Evolutionary conservation across 495 filamentous ascomycete species (phyloP), one percentile per base, ranked within the genome.

Genomic region (Opeltia flavorubescens): DNA sequence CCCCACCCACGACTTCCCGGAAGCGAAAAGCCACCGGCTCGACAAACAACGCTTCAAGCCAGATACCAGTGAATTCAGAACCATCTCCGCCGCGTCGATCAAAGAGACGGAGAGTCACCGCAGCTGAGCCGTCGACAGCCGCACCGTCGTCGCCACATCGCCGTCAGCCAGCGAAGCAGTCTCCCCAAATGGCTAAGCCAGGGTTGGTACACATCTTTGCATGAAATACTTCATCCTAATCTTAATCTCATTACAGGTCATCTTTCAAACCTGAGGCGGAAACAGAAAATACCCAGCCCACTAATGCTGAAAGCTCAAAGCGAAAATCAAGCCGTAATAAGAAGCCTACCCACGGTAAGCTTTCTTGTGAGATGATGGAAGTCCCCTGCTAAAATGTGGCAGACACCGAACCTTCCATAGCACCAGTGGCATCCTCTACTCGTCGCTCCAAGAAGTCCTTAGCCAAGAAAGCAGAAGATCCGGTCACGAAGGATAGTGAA

Each of bases 141-240:
- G 51, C 66, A 48, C 52, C 69, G 50, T 56, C 67, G 49, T 47
- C 62, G 50, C 54, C 74, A 48, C 21, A 21, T 21, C 77, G 78
- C 46, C 78, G 74, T 55, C 71, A 64, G 63, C 73, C 75, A 65
- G 67, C 75, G 59, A 79, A 83, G 66, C 67, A 72, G 60, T 59
- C 77, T 43, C 66, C 72, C 65, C 73, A 70, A 58, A 91, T 89
- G 88, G 87, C 87, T 66, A 84, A 81, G 69, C 76, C 83, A 60
- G 80, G 77, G 86, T 91, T 67, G 46, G 75, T 68, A 27, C 24
- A 40, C n/a, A 1, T 36, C 21, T 30, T 48, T 4, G 41, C 20
- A 8, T 5, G 7, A 44, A 4, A 23, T 21, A 55, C 49, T 25
- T 40, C 53, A 44, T 55, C 53, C 21, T 44, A 25, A 12, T n/a